Conservation (phyloP, 1,284 basidiomycete species). For the Pseudozyma tsukubaensis region DNA sequence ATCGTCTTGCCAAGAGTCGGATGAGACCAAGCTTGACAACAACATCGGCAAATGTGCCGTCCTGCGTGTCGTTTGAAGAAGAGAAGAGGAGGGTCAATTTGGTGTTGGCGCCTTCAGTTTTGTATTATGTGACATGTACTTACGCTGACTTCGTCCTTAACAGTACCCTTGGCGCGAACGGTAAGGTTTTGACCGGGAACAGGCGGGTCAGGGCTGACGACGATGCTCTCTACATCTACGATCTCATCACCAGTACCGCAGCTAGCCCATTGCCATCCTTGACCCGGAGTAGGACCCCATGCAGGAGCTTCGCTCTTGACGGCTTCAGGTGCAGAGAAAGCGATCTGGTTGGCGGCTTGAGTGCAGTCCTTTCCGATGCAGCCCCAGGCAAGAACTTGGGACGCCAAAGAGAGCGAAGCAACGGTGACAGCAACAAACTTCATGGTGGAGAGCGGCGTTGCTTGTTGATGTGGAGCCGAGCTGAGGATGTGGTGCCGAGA, state of each 20-base stretch:
- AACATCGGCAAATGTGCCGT: constrained; percentile 63
- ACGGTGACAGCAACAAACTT: constrained; percentile 30
- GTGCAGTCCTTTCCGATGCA: constrained; percentile 47
- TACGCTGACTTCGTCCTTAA: constrained; percentile 55
- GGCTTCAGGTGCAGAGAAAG: constrained; percentile 35
- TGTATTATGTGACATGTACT: constrained; percentile 13
- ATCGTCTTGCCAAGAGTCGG: constrained; percentile 53
- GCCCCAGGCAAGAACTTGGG: constrained; percentile 38
- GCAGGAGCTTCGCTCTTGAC: constrained; percentile 8
- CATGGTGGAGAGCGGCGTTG: constrained; percentile 14
- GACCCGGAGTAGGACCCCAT: constrained; percentile 20
- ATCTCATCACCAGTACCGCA: constrained; percentile 56
- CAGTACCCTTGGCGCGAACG: constrained; percentile 56
- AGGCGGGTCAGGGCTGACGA: constrained; percentile 65
- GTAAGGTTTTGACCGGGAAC: constrained; percentile 64
- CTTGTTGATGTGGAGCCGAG: not conserved
- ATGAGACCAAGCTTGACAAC: constrained; percentile 66
- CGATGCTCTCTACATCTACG: constrained; percentile 56
- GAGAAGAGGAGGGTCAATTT: not conserved
- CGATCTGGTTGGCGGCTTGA: constrained; percentile 39
- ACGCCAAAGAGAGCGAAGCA: constrained; percentile 37
- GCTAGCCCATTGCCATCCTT: constrained; percentile 61
- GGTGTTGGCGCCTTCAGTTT: not conserved
- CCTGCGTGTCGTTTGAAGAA: constrained; percentile 9
- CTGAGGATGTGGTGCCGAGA: not conserved